These are phyloP conservation scores for Paramyrothecium roridum DNA, from an alignment of 2,329 filamentous ascomycete species.

Conservation along the genomic window DNA sequence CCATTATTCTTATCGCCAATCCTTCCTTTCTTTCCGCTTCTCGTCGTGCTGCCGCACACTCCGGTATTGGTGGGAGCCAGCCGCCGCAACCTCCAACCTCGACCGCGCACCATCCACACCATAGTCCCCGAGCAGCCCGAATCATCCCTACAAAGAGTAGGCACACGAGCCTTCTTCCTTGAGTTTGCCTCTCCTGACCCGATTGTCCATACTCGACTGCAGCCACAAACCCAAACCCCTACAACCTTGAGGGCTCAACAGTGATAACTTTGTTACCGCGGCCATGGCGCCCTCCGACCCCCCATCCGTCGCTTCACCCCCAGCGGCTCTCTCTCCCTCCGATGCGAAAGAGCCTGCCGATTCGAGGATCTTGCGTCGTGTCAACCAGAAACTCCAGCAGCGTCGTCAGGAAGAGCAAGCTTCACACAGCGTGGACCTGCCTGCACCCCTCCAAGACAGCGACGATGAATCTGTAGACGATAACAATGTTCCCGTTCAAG, in stretches of 20 bases:
- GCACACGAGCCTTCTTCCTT: too few relatives aligned
- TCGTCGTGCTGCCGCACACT: not conserved
- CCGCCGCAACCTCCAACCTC: too few relatives aligned
- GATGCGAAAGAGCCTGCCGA: conserved; percentile 17
- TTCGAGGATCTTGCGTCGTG: conserved; percentile 33
- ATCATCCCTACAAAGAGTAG: too few relatives aligned
- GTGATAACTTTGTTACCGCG: conserved; percentile 1
- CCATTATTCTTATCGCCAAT: not conserved
- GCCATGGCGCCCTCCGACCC: conserved; percentile 3
- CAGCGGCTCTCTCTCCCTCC: conserved; percentile 14
- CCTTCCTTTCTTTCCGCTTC: not conserved
- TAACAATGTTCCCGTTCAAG: conserved; percentile 40
- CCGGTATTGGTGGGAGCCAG: too few relatives aligned
- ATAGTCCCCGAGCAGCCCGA: too few relatives aligned
- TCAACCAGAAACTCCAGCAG: conserved; percentile 43
- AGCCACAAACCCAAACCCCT: too few relatives aligned
- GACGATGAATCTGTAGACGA: conserved; percentile 49
- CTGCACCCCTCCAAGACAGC: conserved; percentile 49
- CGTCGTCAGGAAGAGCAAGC: conserved; percentile 33
- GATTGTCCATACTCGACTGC: too few relatives aligned
- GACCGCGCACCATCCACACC: too few relatives aligned
- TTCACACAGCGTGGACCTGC: conserved; percentile 40
- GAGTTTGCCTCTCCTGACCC: too few relatives aligned
- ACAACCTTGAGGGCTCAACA: not conserved
- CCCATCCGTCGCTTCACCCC: conserved; percentile 15